Evolutionary conservation across 2,329 filamentous ascomycete species (phyloP), one percentile per base, ranked within the genome.

Genomic region (Neofusicoccum cordaticola): DNA sequence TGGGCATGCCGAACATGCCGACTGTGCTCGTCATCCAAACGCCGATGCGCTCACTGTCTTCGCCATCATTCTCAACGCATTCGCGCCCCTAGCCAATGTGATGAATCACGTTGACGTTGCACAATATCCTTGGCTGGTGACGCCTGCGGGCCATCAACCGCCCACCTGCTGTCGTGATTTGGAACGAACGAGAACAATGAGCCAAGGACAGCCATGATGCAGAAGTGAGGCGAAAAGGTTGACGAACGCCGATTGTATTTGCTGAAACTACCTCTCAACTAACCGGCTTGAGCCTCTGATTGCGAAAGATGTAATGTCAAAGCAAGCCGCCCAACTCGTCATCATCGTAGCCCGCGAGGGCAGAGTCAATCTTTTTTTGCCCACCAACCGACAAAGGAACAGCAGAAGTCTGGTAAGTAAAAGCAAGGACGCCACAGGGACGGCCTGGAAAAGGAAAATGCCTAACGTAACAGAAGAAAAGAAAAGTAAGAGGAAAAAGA

Each of bases 271-370:
- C 42, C 47, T 47, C 56, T 60, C 42, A 60, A 47, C 39, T 60
- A 60, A 60, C 42, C 56, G 42, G 56, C 56, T 47, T 47, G 42
- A n/a, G 56, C 56, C 56, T 60, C 58, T 62, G 58, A 62, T 62
- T 19, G 35, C 45, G 45, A 62, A 62, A 62, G 58, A 62, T 62
- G 58, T 51, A 62, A 62, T 9, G 17, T 41, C 58, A 62, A 62
- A 51, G 45, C 44, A 62, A 63, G 42, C 62, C 62, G 62, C 62
- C 62, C 62, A 64, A 64, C 42, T 58, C 62, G 45, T 57, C 52
- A 58, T 64, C 52, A 35, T 64, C 62, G 62, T 64, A 64, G 62
- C 62, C 62, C 62, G 62, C 62, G 62, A 64, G 62, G 62, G 62
- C 62, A 64, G 44, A 58, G 47, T 64, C 51, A 57, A 64, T 64